Evolutionary conservation across 371 early-diverging fungal species (phyloP).

Genomic region (Smittium culicis): DNA sequence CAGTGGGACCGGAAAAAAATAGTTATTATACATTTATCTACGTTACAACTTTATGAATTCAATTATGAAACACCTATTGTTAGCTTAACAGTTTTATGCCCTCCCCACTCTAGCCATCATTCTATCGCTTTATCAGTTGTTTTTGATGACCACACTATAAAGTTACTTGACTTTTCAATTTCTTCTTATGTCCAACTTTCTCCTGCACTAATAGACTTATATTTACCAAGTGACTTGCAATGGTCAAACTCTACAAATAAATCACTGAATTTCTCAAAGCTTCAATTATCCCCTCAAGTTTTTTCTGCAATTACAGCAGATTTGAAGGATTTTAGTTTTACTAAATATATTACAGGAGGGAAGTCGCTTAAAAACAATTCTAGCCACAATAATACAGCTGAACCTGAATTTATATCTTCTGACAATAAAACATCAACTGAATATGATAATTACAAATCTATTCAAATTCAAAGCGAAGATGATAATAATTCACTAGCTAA

Average conservation of each 20-base stretch:
- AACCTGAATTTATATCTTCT: too few relatives aligned
- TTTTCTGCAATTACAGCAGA: background rate
- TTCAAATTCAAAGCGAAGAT: too few relatives aligned
- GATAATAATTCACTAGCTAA: too few relatives aligned
- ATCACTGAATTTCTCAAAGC: background rate
- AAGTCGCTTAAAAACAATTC: background rate
- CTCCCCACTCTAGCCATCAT: background rate
- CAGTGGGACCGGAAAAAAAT: conserved; percentile 9
- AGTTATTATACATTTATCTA: background rate
- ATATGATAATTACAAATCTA: too few relatives aligned
- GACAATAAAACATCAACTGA: too few relatives aligned
- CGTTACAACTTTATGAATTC: background rate
- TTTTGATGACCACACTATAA: background rate
- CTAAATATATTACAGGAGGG: background rate
- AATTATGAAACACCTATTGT: background rate
- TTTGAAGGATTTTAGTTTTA: background rate
- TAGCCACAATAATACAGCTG: too few relatives aligned
- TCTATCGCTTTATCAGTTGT: background rate
- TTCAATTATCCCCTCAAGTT: background rate
- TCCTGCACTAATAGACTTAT: background rate
- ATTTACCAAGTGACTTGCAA: background rate
- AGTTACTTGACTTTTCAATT: background rate
- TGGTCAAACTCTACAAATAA: background rate
- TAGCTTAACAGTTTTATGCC: background rate
- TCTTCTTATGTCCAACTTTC: background rate